Conservation (phyloP, 1,284 basidiomycete species). For the Abortiporus biennis region DNA sequence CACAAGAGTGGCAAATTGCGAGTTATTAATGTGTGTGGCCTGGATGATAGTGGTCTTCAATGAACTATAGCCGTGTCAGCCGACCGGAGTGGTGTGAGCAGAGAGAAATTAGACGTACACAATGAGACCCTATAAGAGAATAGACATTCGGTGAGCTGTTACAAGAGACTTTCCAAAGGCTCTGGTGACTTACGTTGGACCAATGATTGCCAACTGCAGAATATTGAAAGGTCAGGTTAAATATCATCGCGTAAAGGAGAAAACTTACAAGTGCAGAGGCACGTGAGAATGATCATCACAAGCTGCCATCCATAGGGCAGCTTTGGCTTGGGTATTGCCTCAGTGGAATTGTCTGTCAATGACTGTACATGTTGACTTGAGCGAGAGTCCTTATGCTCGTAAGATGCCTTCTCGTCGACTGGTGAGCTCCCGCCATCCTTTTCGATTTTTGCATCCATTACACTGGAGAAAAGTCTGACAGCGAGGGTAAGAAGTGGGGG, state of each 20-base stretch:
- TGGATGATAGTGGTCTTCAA: slow-evolving; percentile 40
- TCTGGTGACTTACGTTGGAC: slow-evolving; percentile 30
- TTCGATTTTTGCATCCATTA: slow-evolving; percentile 13
- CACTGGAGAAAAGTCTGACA: slow-evolving; percentile 3
- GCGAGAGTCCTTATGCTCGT: slow-evolving; percentile 15
- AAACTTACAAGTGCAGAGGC: slow-evolving; percentile 25
- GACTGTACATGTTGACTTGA: slow-evolving; percentile 8
- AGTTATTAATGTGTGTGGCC: slow-evolving; percentile 38
- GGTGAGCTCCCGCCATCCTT: slow-evolving; percentile 15
- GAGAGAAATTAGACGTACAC: slow-evolving; percentile 22
- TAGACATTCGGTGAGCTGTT: not conserved
- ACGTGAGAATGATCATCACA: slow-evolving; percentile 24
- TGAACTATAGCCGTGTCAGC: slow-evolving; percentile 18
- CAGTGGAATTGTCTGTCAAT: slow-evolving; percentile 9
- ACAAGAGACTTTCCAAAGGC: not conserved
- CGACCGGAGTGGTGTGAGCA: too few species aligned
- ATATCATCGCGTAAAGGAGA: not conserved
- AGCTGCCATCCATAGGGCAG: slow-evolving; percentile 24
- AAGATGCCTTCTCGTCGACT: slow-evolving; percentile 18
- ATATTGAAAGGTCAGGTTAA: slow-evolving; percentile 3
- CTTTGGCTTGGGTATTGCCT: slow-evolving; percentile 11
- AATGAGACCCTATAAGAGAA: slow-evolving; percentile 30
- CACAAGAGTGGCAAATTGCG: slow-evolving; percentile 37
- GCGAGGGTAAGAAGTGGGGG: slow-evolving; percentile 9
- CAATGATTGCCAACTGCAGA: slow-evolving; percentile 38